Percentiles rank a stretch among this genome's conserved stretches.
These are phyloP conservation scores for Irpex rosettiformis DNA, from an alignment of 1,284 basidiomycete species.

Conservation along the genomic window DNA sequence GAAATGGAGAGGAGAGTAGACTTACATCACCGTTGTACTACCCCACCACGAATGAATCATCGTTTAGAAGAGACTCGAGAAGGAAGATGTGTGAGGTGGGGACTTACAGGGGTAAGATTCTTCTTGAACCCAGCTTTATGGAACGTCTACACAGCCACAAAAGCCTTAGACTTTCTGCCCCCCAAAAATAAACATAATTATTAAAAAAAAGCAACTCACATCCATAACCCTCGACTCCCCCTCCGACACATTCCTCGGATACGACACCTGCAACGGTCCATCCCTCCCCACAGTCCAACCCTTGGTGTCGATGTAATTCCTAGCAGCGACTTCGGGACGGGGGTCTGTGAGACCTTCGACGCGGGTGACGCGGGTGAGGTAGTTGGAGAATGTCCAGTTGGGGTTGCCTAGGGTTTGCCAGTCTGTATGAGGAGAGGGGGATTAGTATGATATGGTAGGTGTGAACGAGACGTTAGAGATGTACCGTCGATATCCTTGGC, in stretches of 20 bases:
- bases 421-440: not conserved
- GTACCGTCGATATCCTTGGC: constrained; percentile 4
- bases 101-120: not conserved
- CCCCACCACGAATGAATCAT: not conserved
- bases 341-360: constrained; percentile 1
- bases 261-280: not conserved
- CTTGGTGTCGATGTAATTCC: not conserved
- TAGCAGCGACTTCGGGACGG: not conserved
- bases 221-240: not conserved
- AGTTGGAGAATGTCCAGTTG: constrained; percentile 9
- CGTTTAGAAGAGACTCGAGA: no score
- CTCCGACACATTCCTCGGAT: not conserved
- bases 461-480: not conserved
- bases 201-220: not conserved
- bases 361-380: not conserved
- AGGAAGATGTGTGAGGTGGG: not conserved
- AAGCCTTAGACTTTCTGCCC: no score
- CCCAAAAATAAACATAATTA: no score
- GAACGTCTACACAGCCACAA: not conserved
- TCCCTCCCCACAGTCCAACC: not conserved
- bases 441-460: not conserved
- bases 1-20: not conserved
- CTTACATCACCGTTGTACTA: constrained; percentile 8
- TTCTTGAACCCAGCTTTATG: not conserved
- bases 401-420: constrained; percentile 4